A percentile compares a stretch with the other conserved stretches of the same genome.
These are phyloP conservation scores for Aspergillus sp. DNA, from an alignment of 2,329 filamentous ascomycete genomes.

Conservation along the genomic window DNA sequence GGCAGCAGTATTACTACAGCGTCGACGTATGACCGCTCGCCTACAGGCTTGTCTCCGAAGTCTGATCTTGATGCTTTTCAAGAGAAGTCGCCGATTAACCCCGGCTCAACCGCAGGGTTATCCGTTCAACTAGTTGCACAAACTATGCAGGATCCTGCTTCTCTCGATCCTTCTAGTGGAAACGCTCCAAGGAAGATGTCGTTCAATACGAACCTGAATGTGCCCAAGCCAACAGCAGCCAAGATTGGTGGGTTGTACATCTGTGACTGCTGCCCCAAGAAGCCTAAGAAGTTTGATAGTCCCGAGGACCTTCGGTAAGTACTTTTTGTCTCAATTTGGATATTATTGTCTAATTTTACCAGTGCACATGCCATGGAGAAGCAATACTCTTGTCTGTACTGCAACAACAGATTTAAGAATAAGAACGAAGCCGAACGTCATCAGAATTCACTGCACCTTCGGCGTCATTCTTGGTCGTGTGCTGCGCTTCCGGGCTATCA, in stretches of 20 bases:
- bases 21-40: slow-evolving; percentile 62
- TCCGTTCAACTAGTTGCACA: slow-evolving; percentile 38
- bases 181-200: slow-evolving; percentile 50
- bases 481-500: slow-evolving; percentile 75
- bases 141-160: slow-evolving; percentile 34
- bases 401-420: slow-evolving; percentile 95
- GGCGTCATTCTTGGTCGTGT: slow-evolving; percentile 95
- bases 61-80: slow-evolving; percentile 55
- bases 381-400: slow-evolving; percentile 91
- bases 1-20: slow-evolving; percentile 67
- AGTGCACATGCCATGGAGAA: slow-evolving; percentile 92
- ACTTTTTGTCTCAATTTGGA: background rate
- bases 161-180: slow-evolving; percentile 41
- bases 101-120: slow-evolving; percentile 49
- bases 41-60: slow-evolving; percentile 58
- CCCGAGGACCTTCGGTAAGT: slow-evolving; percentile 79
- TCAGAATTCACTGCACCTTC: slow-evolving; percentile 89
- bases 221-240: slow-evolving; percentile 34
- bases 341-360: slow-evolving; percentile 6
- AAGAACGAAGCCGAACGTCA: slow-evolving; percentile 97
- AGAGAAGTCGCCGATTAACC: slow-evolving; percentile 50
- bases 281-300: slow-evolving; percentile 91
- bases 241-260: slow-evolving; percentile 64
- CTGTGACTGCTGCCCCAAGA: slow-evolving; percentile 96
- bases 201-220: slow-evolving; percentile 33